A percentile compares a stretch with the other conserved stretches of the same genome.
Conservation (phyloP, 2,329 filamentous ascomycete genomes). For the Botrytis fragariae region DNA sequence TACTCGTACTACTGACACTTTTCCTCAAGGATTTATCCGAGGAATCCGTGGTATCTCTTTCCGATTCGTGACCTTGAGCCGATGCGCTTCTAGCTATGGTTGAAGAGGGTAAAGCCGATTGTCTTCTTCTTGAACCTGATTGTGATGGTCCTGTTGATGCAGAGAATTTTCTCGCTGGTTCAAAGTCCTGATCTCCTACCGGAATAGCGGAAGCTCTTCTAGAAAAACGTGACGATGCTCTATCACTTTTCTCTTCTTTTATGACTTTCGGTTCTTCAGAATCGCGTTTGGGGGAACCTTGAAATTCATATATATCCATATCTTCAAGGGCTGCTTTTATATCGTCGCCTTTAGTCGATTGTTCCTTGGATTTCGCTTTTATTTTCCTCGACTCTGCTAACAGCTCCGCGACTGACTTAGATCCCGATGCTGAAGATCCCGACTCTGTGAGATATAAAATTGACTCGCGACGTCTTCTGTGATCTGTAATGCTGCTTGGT, state of each 20-base stretch:
- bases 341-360: constrained; percentile 22
- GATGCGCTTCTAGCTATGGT: constrained; percentile 26
- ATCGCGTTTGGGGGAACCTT: constrained; percentile 28
- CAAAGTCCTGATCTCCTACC: constrained; percentile 27
- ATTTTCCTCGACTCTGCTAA: constrained; percentile 34
- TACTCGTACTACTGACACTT: constrained; percentile 23
- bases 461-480: constrained; percentile 37
- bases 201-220: constrained; percentile 30
- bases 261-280: constrained; percentile 8
- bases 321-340: constrained; percentile 29
- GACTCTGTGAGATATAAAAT: constrained; percentile 32
- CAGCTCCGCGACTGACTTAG: constrained; percentile 35
- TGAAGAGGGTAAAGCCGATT: constrained; percentile 32
- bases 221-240: constrained; percentile 26
- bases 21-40: constrained; percentile 28
- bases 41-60: constrained; percentile 22
- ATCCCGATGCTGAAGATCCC: constrained; percentile 26
- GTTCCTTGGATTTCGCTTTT: constrained; percentile 32
- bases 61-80: constrained; percentile 17
- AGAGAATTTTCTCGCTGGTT: constrained; percentile 31
- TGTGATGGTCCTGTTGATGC: constrained; percentile 30
- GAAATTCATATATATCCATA: constrained; percentile 37
- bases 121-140: constrained; percentile 32
- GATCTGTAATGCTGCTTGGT: constrained; percentile 35
- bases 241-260: constrained; percentile 25